Percentiles rank a stretch among this genome's conserved stretches.
Conservation (phyloP, 768 basidiomycete genomes). For the Naganishia onofrii region DNA sequence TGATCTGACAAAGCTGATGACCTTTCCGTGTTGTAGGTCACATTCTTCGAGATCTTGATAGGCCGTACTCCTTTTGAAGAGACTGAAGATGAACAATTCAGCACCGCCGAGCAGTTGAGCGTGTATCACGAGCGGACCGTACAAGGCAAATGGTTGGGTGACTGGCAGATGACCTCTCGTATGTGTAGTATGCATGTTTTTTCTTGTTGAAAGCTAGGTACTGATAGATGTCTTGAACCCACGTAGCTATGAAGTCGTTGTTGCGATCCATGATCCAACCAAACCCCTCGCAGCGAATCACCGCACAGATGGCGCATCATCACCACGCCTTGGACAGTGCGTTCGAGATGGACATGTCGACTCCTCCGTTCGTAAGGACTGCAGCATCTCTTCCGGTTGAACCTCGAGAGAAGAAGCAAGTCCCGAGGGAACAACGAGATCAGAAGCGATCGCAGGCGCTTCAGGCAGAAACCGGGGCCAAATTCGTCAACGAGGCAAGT, state of each 20-base stretch:
- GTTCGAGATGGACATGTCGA: conserved; percentile 42
- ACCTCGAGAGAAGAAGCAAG: conserved; percentile 26
- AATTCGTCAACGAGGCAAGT: background rate
- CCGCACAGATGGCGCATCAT: conserved; percentile 45
- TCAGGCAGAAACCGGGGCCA: conserved; percentile 18
- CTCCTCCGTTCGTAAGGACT: conserved; percentile 49
- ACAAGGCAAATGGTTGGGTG: conserved; percentile 81
- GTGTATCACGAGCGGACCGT: conserved; percentile 78
- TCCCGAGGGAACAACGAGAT: conserved; percentile 6
- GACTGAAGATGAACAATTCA: conserved; percentile 69
- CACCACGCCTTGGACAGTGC: conserved; percentile 42
- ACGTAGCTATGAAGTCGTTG: conserved; percentile 41
- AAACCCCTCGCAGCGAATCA: conserved; percentile 40
- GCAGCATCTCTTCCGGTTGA: conserved; percentile 38
- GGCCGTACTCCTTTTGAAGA: conserved; percentile 82
- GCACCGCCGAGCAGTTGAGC: conserved; percentile 74
- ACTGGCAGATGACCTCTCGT: conserved; percentile 66
- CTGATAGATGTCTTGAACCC: background rate
- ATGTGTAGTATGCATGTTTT: conserved; percentile 36
- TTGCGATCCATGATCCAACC: conserved; percentile 43
- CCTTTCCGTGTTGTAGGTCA: conserved; percentile 66
- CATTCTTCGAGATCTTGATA: conserved; percentile 89
- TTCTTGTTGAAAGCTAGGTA: background rate
- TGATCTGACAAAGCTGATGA: conserved; percentile 56
- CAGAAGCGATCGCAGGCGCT: conserved; percentile 16